Evolutionary conservation across 2,329 filamentous ascomycete species (phyloP).

Genomic region (Alternaria sp.): DNA sequence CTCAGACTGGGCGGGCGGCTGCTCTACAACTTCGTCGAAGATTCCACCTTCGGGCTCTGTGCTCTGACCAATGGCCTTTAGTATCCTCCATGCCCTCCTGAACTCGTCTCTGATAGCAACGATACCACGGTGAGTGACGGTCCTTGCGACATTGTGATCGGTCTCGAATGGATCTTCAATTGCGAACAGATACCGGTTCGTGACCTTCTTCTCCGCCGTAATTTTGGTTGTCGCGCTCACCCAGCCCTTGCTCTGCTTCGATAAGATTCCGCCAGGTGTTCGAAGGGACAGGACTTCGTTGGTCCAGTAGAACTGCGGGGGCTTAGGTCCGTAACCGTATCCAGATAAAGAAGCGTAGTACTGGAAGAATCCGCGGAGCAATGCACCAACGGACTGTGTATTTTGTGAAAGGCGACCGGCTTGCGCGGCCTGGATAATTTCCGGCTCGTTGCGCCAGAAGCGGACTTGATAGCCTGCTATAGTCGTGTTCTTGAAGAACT

Average conservation of each 20-base stretch:
- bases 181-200: constrained; percentile 82
- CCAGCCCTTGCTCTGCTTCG: constrained; percentile 84
- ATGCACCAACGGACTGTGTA: constrained; percentile 68
- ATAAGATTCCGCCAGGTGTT: constrained; percentile 70
- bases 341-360: constrained; percentile 72
- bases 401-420: constrained; percentile 70
- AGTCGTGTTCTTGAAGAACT: constrained; percentile 49
- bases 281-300: constrained; percentile 80
- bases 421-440: constrained; percentile 67
- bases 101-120: constrained; percentile 85
- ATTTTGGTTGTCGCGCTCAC: constrained; percentile 75
- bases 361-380: constrained; percentile 85
- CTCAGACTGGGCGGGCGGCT: constrained; percentile 8
- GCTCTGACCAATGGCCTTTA: constrained; percentile 35
- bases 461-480: constrained; percentile 73
- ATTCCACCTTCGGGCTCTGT: constrained; percentile 40
- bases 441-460: constrained; percentile 78
- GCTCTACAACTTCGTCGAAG: constrained; percentile 44
- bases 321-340: constrained; percentile 28
- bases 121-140: constrained; percentile 82
- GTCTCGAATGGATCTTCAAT: constrained; percentile 92
- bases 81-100: constrained; percentile 75
- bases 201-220: constrained; percentile 70
- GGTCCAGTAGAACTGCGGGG: constrained; percentile 78
- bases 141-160: constrained; percentile 86